Conservation (phyloP, 2,329 filamentous ascomycete genomes). For the Calonectria honghensis region DNA sequence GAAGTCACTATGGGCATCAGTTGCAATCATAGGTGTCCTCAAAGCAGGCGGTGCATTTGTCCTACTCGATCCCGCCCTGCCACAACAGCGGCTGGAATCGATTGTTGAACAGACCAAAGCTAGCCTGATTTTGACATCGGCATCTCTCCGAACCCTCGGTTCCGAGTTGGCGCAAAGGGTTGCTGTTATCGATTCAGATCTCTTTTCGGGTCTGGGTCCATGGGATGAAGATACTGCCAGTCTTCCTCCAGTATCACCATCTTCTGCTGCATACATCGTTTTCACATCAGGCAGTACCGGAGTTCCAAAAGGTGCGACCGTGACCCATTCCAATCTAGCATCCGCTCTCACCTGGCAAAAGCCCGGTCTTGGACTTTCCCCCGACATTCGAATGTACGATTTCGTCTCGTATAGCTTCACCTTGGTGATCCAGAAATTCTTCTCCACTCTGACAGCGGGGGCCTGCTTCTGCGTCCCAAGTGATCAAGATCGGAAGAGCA, state of each 20-base stretch:
- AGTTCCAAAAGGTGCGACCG: constrained; percentile 27
- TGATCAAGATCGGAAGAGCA: constrained; percentile 8
- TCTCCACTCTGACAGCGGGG: constrained; percentile 18
- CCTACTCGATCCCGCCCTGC: constrained; percentile 39
- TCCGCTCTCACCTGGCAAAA: constrained; percentile 2
- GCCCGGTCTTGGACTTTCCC: background rate
- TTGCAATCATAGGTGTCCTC: constrained; percentile 49
- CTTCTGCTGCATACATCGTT: constrained; percentile 18
- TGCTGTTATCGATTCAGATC: background rate
- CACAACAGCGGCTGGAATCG: constrained; percentile 21
- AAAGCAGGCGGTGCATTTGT: constrained; percentile 51
- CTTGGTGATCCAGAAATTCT: constrained; percentile 3
- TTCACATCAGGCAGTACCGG: constrained; percentile 34
- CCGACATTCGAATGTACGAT: constrained; percentile 16
- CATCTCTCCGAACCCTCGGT: background rate
- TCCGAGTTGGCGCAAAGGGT: background rate
- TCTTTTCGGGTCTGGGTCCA: background rate
- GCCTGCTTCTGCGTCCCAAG: constrained; percentile 37
- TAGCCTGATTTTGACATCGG: background rate
- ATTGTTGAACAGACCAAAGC: constrained; percentile 28
- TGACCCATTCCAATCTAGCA: constrained; percentile 16
- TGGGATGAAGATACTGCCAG: no score
- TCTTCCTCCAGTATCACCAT: background rate
- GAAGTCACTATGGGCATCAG: constrained; percentile 49
- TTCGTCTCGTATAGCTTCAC: constrained; percentile 37